These are phyloP conservation scores for Voacanga thouarsii DNA, from an alignment of 257 asterid species.

Conservation along the genomic window DNA sequence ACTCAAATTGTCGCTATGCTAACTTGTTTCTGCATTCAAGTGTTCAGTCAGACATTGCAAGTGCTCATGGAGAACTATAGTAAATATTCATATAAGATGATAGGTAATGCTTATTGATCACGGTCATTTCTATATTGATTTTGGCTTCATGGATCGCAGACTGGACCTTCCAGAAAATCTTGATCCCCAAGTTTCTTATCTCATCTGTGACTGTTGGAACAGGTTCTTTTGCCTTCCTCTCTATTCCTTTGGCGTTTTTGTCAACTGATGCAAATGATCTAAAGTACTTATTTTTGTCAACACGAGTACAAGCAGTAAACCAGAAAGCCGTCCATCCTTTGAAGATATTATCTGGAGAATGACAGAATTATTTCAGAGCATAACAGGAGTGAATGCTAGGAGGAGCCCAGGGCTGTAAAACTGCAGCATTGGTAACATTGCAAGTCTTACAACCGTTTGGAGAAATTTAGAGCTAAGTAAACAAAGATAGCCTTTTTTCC, in stretches of 20 bases:
- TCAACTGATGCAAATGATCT: background rate
- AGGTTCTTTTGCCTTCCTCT: slow-evolving; percentile 35
- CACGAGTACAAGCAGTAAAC: slow-evolving; percentile 33
- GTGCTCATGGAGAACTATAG: background rate
- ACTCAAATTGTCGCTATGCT: background rate
- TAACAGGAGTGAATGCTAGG: slow-evolving; percentile 24
- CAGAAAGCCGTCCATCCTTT: slow-evolving; percentile 69
- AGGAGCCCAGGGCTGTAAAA: slow-evolving; percentile 9
- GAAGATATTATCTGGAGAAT: slow-evolving; percentile 46
- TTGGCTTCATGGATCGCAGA: slow-evolving; percentile 71
- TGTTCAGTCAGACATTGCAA: background rate
- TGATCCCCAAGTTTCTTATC: slow-evolving; percentile 56
- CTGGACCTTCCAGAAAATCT: slow-evolving; percentile 48
- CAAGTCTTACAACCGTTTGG: background rate
- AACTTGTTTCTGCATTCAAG: background rate
- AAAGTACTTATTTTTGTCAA: background rate
- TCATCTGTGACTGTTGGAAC: slow-evolving; percentile 68
- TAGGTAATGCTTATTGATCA: background rate
- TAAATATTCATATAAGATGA: background rate
- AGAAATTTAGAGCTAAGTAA: background rate
- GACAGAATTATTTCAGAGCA: slow-evolving; percentile 37
- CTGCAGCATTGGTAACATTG: background rate
- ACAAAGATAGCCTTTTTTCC: no score
- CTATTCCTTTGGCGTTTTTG: background rate
- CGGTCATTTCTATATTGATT: background rate